phyloP scores from a whole-genome alignment of 371 early-diverging fungal species.

The Apophysomyces variabilis region DNA sequence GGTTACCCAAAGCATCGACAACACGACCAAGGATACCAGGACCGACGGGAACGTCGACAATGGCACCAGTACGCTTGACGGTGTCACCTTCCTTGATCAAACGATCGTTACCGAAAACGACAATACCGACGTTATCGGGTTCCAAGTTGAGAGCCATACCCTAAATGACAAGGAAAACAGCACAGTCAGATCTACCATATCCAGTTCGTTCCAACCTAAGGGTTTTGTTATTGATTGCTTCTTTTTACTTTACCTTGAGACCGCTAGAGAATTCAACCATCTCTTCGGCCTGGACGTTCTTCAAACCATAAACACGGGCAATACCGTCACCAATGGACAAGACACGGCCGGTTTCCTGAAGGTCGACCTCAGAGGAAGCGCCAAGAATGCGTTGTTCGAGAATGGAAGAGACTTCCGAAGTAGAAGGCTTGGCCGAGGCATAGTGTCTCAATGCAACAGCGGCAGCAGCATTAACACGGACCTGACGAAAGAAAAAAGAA shows the following conservation, averaged over 20 bases:
- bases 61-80: conserved; percentile 95
- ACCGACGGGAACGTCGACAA: conserved; percentile 96
- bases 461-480: conserved; percentile 51
- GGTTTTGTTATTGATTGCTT: neutral
- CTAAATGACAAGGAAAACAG: conserved; percentile 43
- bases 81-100: conserved; percentile 39
- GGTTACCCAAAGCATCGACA: conserved; percentile 96
- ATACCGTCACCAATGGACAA: no score
- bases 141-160: conserved; percentile 97
- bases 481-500: conserved; percentile 16
- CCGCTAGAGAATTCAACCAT: conserved; percentile 89
- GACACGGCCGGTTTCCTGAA: no score
- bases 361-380: no score
- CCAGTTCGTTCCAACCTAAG: neutral
- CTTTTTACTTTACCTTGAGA: conserved; percentile 68
- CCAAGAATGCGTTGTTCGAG: no score
- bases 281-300: no score
- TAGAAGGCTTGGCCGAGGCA: conserved; percentile 61
- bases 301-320: no score
- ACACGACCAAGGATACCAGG: conserved; percentile 93
- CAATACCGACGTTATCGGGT: conserved; percentile 69
- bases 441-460: conserved; percentile 52
- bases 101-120: no score
- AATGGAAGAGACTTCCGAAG: conserved; percentile 10
- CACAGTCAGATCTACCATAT: neutral